phyloP scores from a whole-genome alignment of 2,329 filamentous ascomycete genomes.

The Xylariaceae sp. region DNA sequence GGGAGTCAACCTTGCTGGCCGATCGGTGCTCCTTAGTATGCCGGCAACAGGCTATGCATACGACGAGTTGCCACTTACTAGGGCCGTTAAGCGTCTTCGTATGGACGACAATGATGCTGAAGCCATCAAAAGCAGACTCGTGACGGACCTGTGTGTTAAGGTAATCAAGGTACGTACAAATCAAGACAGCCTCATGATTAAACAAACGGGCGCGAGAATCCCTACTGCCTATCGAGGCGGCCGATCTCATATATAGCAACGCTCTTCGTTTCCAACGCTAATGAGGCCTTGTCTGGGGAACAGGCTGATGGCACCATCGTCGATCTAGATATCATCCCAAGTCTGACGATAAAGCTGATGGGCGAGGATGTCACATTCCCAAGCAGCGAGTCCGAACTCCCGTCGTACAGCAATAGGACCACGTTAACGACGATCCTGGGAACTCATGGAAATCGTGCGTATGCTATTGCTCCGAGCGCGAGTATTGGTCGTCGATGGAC shows the following conservation, averaged over 20 bases:
- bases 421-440: conserved; percentile 40
- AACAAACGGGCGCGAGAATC: too few relatives aligned
- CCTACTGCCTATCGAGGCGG: too few relatives aligned
- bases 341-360: conserved; percentile 19
- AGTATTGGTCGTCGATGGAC: neutral
- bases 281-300: neutral
- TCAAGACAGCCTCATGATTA: neutral
- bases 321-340: conserved; percentile 13
- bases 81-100: conserved; percentile 10
- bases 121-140: conserved; percentile 13
- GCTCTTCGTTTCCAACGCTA: neutral
- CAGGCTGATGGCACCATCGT: conserved; percentile 17
- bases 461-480: neutral
- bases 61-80: conserved; percentile 34
- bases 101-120: neutral
- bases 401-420: conserved; percentile 20
- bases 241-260: too few relatives aligned
- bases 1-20: conserved; percentile 30
- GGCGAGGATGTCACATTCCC: conserved; percentile 17
- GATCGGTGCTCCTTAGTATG: conserved; percentile 37
- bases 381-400: conserved; percentile 19
- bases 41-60: conserved; percentile 34
- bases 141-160: conserved; percentile 16
- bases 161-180: conserved; percentile 21
- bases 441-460: neutral